Evolutionary conservation across 2,329 filamentous ascomycete species (phyloP).

Genomic region (Fusarium miscanthi): DNA sequence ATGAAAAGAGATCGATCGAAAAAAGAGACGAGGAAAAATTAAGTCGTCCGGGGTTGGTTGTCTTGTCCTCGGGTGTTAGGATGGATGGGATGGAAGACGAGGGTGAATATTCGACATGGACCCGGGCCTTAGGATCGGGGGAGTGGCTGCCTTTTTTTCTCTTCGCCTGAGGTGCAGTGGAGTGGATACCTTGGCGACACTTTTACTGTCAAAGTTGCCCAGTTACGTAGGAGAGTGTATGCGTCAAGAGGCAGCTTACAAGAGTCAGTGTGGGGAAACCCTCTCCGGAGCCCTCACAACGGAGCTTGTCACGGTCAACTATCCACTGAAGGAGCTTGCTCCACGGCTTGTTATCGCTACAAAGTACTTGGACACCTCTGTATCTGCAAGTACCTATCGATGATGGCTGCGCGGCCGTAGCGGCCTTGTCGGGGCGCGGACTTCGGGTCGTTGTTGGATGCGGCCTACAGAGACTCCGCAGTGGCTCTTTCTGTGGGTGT

Average conservation of each 20-base stretch:
- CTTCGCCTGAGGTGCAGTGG: constrained; percentile 44
- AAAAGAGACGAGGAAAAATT: constrained; percentile 30
- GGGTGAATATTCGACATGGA: constrained; percentile 39
- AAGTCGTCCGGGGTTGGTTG: constrained; percentile 43
- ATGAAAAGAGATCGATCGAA: constrained; percentile 39
- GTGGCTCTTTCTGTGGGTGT: constrained; percentile 37
- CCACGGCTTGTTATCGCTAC: constrained; percentile 21
- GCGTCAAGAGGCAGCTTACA: constrained; percentile 38
- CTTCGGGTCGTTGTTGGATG: constrained; percentile 34
- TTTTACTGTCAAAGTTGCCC: background rate
- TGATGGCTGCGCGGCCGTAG: constrained; percentile 29
- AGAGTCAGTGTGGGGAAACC: constrained; percentile 34
- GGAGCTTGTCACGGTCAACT: constrained; percentile 9
- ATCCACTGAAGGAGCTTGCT: constrained; percentile 19
- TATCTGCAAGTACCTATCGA: constrained; percentile 7
- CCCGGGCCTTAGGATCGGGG: constrained; percentile 40
- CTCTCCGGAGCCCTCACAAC: constrained; percentile 18
- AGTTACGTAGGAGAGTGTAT: constrained; percentile 9
- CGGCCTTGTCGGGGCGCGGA: constrained; percentile 38
- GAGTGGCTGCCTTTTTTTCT: constrained; percentile 47
- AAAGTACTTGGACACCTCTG: constrained; percentile 4
- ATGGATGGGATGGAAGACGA: constrained; percentile 40
- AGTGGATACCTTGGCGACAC: constrained; percentile 28
- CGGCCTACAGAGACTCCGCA: constrained; percentile 23
- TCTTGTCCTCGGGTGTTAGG: constrained; percentile 31